Conservation (phyloP, 306 rosid species). For the Cyamopsis tetragonoloba region DNA sequence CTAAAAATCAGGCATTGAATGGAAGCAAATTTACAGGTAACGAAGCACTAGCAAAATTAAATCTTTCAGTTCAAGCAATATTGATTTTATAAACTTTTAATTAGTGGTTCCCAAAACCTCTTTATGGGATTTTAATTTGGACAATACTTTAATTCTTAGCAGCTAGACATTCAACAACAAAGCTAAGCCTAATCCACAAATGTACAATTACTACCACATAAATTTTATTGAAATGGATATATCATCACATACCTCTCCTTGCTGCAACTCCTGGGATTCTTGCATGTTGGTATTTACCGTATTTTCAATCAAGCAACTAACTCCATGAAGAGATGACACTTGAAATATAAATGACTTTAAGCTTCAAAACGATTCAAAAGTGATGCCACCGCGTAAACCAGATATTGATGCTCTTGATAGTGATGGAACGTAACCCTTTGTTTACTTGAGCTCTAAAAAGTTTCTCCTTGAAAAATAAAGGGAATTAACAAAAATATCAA, state of each 20-base stretch:
- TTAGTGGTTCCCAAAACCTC: background rate
- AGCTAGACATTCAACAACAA: background rate
- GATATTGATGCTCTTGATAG: background rate
- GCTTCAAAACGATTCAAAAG: conserved; percentile 12
- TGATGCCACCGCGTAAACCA: background rate
- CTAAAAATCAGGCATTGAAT: background rate
- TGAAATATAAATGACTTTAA: background rate
- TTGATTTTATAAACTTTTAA: background rate
- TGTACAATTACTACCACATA: background rate
- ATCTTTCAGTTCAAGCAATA: background rate
- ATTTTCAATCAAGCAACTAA: background rate
- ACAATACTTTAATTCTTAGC: background rate
- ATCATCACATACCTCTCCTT: conserved; percentile 30
- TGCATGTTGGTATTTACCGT: background rate
- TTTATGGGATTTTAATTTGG: background rate
- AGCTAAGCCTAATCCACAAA: background rate
- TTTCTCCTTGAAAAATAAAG: conserved; percentile 4
- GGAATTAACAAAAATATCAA: conserved; percentile 2
- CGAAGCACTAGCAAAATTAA: background rate
- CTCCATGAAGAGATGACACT: background rate
- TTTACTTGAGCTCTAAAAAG: background rate
- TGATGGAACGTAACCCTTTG: conserved; percentile 16
- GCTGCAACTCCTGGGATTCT: background rate
- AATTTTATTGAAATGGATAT: conserved; percentile 9
- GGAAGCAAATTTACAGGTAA: background rate